Base-by-base conservation (phyloP, 139 green algal species). In the Closterium sp. region DNA sequence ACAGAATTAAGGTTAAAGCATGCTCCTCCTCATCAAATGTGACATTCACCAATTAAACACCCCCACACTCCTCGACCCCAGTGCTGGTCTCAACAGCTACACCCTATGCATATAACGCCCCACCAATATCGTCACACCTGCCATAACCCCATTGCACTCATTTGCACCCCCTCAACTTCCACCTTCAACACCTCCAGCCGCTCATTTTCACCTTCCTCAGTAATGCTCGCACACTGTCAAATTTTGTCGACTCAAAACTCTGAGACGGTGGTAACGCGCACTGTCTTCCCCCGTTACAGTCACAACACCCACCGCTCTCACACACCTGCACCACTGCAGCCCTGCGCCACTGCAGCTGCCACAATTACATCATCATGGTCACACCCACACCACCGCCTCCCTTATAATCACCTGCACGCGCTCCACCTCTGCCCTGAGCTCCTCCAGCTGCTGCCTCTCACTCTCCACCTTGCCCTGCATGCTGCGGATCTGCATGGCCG, bases 401-500 rank as follows among this genome's bases (percentile, higher is more conserved):
- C 5, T 45, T 45, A 50, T 50, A 13, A 0, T 79, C 62, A 92
- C 91, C 86, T 45, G 42, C 27, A 91, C 19, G 9, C 30, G 28
- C n/a, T 93, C 28, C 17, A 91, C 84, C 0, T 93, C 86, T 29
- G 31, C 91, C 91, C 42, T 4, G 30, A 94, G 29, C n/a, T 91
- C 32, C 31, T 89, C 29, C 88, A 93, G n/a, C 50, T 93, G 29
- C 19, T 84, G 73, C 70, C 94, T 89, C 90, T 94, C 87, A 45
- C 84, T 73, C 28, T 92, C 84, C 45, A 97, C 30, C 50, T 92
- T 93, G 30, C 89, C 79, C 73, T 93, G 85, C 70, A 96, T 31
- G 21, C 88, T 70, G 0, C 88, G 86, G 28, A 96, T 95, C 89
- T 93, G 70, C 89, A 50, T 50, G 2, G 0, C 11, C 11, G 38